Percentiles rank a stretch among this genome's conserved stretches.
Conservation (phyloP, 306 rosid species). For the Cicer bijugum region DNA sequence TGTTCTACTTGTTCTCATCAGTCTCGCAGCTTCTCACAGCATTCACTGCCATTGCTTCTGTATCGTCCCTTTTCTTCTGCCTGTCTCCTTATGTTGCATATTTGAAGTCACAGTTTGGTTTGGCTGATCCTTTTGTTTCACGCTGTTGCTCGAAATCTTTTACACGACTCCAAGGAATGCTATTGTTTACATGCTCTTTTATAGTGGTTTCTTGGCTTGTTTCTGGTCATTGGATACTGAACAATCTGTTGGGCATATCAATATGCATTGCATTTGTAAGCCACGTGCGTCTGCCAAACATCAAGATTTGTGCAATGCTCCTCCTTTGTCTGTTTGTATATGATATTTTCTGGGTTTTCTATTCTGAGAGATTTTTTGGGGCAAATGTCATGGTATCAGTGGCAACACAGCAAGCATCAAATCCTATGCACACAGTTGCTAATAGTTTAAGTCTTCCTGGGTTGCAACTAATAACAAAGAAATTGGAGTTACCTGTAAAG, state of each 20-base stretch:
- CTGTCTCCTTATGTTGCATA: conserved; percentile 70
- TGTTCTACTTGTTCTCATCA: conserved; percentile 94
- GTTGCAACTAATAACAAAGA: conserved; percentile 86
- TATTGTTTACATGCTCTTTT: conserved; percentile 64
- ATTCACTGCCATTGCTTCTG: conserved; percentile 88
- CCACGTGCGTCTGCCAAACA: conserved; percentile 96
- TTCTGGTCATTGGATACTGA: conserved; percentile 93
- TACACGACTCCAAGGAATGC: conserved; percentile 73
- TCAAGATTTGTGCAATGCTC: conserved; percentile 95
- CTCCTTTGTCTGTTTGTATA: conserved; percentile 84
- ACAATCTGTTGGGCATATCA: conserved; percentile 90
- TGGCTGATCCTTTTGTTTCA: conserved; percentile 89
- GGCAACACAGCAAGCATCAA: conserved; percentile 94
- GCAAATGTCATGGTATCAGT: conserved; percentile 99
- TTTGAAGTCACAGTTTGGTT: conserved; percentile 74
- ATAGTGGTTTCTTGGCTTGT: conserved; percentile 91
- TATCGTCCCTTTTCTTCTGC: conserved; percentile 84
- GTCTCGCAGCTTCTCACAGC: conserved; percentile 91
- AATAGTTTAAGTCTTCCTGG: conserved; percentile 97
- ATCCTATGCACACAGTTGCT: conserved; percentile 97
- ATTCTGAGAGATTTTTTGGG: conserved; percentile 96
- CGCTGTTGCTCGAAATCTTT: conserved; percentile 93
- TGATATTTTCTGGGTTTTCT: conserved; percentile 99
- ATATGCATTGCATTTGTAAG: conserved; percentile 96
- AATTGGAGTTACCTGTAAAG: conserved; percentile 97